Evolutionary conservation across 78 protist genomes (phyloP).

Genomic region (Speleostelium caveatum): DNA sequence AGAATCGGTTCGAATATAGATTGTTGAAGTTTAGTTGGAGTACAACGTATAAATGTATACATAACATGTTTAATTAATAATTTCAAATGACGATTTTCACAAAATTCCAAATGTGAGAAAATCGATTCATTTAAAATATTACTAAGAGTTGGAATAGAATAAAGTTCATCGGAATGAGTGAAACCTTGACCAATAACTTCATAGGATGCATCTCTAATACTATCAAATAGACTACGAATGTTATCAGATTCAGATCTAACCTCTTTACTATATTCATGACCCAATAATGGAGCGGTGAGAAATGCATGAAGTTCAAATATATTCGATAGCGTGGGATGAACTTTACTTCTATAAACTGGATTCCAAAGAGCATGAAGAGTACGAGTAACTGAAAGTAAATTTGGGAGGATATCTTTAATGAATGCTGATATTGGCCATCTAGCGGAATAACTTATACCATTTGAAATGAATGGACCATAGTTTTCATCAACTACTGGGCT

Average conservation of each 20-base stretch:
- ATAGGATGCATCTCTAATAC: constrained; percentile 42
- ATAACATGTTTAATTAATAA: constrained; percentile 12
- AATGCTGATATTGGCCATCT: constrained; percentile 54
- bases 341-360: not conserved
- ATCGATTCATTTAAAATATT: constrained; percentile 32
- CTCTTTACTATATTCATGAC: constrained; percentile 53
- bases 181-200: constrained; percentile 70
- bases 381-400: constrained; percentile 5
- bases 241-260: constrained; percentile 30
- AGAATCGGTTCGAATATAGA: constrained; percentile 10
- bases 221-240: constrained; percentile 39
- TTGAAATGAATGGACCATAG: constrained; percentile 49
- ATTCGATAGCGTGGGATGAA: not conserved
- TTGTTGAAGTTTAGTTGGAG: constrained; percentile 22
- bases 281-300: constrained; percentile 54
- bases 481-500: constrained; percentile 12
- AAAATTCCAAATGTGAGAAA: constrained; percentile 49
- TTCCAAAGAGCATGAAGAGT: constrained; percentile 54
- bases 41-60: not conserved
- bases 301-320: constrained; percentile 43
- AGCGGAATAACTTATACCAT: constrained; percentile 55
- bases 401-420: constrained; percentile 34
- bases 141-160: constrained; percentile 1
- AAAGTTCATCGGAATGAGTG: constrained; percentile 62
- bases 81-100: constrained; percentile 66